phyloP scores from a whole-genome alignment of 768 basidiomycete species.

The Boletus sp. region DNA sequence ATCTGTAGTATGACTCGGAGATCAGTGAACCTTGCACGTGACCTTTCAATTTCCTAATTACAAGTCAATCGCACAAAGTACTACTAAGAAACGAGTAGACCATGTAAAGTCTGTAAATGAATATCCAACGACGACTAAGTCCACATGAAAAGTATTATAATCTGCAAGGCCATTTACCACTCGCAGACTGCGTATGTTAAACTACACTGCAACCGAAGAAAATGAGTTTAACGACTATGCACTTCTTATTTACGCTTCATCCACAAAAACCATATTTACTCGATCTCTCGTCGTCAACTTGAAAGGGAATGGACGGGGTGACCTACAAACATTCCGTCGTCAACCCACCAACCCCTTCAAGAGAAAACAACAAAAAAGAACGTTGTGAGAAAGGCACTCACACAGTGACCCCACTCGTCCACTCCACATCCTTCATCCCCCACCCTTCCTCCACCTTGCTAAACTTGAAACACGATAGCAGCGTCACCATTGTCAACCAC shows the following conservation, averaged over 20 bases:
- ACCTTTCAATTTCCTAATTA: too few species aligned
- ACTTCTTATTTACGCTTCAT: not conserved
- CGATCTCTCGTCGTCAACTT: not conserved
- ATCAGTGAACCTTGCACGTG: too few species aligned
- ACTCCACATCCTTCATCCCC: not conserved
- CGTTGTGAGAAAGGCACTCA: not conserved
- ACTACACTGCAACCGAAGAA: not conserved
- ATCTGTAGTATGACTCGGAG: not conserved
- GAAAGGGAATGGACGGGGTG: conserved; percentile 3
- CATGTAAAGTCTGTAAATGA: not conserved
- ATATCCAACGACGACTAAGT: too few species aligned
- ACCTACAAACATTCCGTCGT: not conserved
- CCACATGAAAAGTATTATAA: too few species aligned
- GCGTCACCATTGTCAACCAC: conserved; percentile 3
- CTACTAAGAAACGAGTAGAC: not conserved
- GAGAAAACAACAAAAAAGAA: not conserved
- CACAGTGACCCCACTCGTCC: conserved; percentile 1
- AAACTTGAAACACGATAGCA: conserved; percentile 7
- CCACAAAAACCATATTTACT: not conserved
- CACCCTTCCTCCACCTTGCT: conserved; percentile 1
- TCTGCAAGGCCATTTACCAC: too few species aligned
- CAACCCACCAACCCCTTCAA: not conserved
- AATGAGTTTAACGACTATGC: not conserved
- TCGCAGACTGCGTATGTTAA: not conserved
- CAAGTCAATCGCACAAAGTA: too few species aligned